A percentile compares a stretch with the other conserved stretches of the same genome.
Conservation (phyloP, 257 asterid genomes). For the Lycium barbarum region DNA sequence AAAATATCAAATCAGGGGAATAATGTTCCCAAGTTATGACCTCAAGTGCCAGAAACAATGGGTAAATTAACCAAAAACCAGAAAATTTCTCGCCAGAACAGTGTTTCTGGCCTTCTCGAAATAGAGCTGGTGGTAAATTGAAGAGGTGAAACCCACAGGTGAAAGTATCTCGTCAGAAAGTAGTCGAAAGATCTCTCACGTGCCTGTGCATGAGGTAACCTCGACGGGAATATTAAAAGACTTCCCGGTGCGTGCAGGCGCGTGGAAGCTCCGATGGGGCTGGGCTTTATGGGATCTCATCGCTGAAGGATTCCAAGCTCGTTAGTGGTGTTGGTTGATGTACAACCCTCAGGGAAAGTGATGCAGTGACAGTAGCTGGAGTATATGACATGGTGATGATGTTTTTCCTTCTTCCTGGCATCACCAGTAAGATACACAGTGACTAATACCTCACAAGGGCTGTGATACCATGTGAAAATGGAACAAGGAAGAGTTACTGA, state of each 20-base stretch:
- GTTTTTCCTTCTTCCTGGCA: background rate
- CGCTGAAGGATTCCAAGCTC: background rate
- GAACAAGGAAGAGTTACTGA: background rate
- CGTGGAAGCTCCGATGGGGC: background rate
- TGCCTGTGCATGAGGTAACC: background rate
- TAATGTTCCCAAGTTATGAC: background rate
- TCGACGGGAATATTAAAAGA: background rate
- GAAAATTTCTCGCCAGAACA: slow-evolving; percentile 13
- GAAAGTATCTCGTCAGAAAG: background rate
- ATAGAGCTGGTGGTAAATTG: slow-evolving; percentile 18
- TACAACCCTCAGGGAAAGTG: background rate
- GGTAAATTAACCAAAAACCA: background rate
- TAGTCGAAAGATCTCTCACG: background rate
- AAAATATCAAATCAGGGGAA: slow-evolving; percentile 7
- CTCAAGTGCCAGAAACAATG: background rate
- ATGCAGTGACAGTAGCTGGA: background rate
- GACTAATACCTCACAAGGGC: background rate
- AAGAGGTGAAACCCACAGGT: background rate
- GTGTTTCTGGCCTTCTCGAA: background rate
- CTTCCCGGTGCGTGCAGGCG: background rate
- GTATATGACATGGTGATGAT: background rate
- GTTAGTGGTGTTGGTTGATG: slow-evolving; percentile 12
- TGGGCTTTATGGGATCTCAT: background rate
- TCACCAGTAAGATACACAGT: background rate
- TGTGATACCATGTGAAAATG: background rate